Conservation (phyloP, 768 basidiomycete genomes). For the Tremella mesenterica region DNA sequence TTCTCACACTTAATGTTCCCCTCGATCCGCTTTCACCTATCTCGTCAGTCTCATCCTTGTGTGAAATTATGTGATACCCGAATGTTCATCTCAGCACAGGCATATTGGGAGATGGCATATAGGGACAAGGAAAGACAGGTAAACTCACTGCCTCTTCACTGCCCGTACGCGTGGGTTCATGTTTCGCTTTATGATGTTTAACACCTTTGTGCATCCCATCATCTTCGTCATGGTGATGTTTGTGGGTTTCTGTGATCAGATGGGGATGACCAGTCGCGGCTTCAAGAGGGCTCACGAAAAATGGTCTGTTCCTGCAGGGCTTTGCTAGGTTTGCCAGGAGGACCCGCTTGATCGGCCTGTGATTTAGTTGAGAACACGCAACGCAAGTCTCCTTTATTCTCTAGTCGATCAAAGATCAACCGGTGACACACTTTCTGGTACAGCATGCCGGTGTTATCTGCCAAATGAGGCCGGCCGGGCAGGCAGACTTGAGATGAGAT, state of each 20-base stretch:
- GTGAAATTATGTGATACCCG: neutral
- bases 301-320: slow-evolving; percentile 34
- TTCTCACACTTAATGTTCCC: slow-evolving; percentile 11
- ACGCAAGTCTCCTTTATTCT: neutral
- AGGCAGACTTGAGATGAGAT: too few species aligned
- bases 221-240: slow-evolving; percentile 20
- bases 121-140: neutral
- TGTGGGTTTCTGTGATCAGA: slow-evolving; percentile 13
- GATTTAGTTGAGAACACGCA: neutral
- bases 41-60: neutral
- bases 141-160: slow-evolving; percentile 22
- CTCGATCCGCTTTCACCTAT: slow-evolving; percentile 26
- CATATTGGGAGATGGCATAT: too few species aligned
- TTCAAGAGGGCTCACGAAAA: slow-evolving; percentile 15
- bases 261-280: neutral
- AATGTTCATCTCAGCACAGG: too few species aligned
- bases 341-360: slow-evolving; percentile 32
- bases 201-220: slow-evolving; percentile 13
- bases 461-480: too few species aligned
- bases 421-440: too few species aligned
- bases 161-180: slow-evolving; percentile 4
- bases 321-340: slow-evolving; percentile 26
- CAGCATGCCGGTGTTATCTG: too few species aligned
- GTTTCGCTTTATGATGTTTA: slow-evolving; percentile 12
- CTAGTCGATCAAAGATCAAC: neutral